phyloP scores from a whole-genome alignment of 441 rosid species.

The Daphne laureola region DNA sequence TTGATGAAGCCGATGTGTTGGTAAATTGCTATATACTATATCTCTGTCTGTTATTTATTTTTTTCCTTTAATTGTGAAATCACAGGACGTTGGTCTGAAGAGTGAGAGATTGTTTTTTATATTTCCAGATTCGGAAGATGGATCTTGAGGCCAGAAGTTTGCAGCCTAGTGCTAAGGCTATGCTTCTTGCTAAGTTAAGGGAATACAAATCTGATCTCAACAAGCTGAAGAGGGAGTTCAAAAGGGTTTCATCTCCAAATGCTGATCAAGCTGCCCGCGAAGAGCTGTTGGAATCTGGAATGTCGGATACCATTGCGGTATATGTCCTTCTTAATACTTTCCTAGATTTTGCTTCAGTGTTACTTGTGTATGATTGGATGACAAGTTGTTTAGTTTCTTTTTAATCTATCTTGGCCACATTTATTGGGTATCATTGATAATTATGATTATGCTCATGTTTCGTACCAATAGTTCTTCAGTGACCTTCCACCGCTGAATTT shows the following conservation, averaged over 20 bases:
- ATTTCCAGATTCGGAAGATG: slow-evolving; percentile 57
- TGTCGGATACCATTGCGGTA: slow-evolving; percentile 38
- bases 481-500: no score
- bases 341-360: neutral
- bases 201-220: slow-evolving; percentile 60
- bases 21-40: slow-evolving; percentile 18
- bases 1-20: slow-evolving; percentile 83
- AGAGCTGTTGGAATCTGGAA: slow-evolving; percentile 51
- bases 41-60: slow-evolving; percentile 4
- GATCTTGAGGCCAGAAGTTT: slow-evolving; percentile 68
- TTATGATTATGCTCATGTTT: no score
- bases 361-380: neutral
- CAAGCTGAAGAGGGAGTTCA: slow-evolving; percentile 50
- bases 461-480: no score
- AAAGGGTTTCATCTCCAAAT: slow-evolving; percentile 47
- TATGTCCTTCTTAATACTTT: neutral
- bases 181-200: slow-evolving; percentile 56
- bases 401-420: no score
- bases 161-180: slow-evolving; percentile 55
- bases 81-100: neutral
- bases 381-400: neutral
- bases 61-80: neutral
- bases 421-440: no score
- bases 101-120: slow-evolving; percentile 1
- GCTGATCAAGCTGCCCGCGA: slow-evolving; percentile 36